These are phyloP conservation scores for Euphorbia corollata DNA, from an alignment of 441 rosid species.

Conservation along the genomic window DNA sequence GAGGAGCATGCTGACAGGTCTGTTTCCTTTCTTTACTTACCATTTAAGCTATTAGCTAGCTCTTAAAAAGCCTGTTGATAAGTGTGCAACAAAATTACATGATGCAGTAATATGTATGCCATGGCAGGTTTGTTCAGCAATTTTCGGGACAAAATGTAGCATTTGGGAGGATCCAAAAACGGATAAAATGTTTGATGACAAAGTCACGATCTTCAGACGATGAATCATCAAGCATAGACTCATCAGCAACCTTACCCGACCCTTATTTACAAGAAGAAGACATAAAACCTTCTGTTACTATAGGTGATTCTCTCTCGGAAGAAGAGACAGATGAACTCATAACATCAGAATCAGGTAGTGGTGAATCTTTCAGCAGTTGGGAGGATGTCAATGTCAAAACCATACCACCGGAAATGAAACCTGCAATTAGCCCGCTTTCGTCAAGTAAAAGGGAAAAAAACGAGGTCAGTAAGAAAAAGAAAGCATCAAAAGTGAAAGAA, in stretches of 20 bases:
- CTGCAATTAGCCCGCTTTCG: conserved; percentile 21
- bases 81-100: neutral
- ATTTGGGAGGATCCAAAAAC: conserved; percentile 72
- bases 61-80: neutral
- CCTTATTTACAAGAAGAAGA: conserved; percentile 23
- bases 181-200: conserved; percentile 50
- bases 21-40: neutral
- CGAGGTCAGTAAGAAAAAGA: conserved; percentile 23
- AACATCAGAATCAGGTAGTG: conserved; percentile 18
- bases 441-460: conserved; percentile 22
- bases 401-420: conserved; percentile 14
- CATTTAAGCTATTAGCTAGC: neutral
- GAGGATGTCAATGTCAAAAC: conserved; percentile 17
- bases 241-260: conserved; percentile 20
- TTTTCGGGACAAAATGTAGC: conserved; percentile 42
- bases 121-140: conserved; percentile 54
- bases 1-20: conserved; percentile 66
- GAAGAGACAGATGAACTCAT: conserved; percentile 31
- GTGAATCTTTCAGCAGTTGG: conserved; percentile 22
- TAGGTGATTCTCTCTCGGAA: conserved; percentile 20
- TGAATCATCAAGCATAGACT: conserved; percentile 17
- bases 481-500: conserved; percentile 26
- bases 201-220: conserved; percentile 26
- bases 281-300: conserved; percentile 15
- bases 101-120: conserved; percentile 11